Base-by-base conservation (phyloP, 805 yeast genomes). In the Wickerhamomyces bovis region DNA sequence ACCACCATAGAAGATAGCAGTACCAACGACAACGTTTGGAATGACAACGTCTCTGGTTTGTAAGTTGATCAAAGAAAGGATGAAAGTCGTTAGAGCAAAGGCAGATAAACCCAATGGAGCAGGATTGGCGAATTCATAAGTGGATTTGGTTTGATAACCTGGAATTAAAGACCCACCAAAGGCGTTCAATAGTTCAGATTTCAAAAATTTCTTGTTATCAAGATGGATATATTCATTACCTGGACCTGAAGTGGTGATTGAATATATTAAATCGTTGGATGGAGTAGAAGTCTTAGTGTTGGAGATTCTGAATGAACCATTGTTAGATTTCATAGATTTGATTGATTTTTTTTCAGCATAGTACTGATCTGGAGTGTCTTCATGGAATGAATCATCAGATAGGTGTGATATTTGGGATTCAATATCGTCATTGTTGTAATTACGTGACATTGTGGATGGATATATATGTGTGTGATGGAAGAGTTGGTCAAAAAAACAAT, bases 101-200 rank as follows among this genome's bases (percentile, higher is more conserved):
- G 80, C 84, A 42, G 74, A 70, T 45, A 80, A 64, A 12, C 86
- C 86, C 53, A 80, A 66, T 13, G 85, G 85, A 43, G 81, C 82
- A 39, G 87, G 85, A 57, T 81, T 80, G 45, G 77, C 86, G 61
- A 72, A 71, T 47, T 67, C 68, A 56, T 80, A 76, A 8, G 65
- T 58, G 16, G 86, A 76, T 11, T 73, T 70, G 22, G 67, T 63
- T 15, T 71, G 56, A 52, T 65, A 49, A 65, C 83, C 86, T 13
- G 88, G 83, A 52, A 75, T 79, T 59, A 83, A 63, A n/a, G 79
- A 67, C 76, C 92, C 94, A 57, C 90, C 94, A 55, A 81, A 80
- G 1, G 85, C 85, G 10, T 62, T 60, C 47, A 77, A 58, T 46
- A 81, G 70, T 45, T 80, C 85, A 28, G 68, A 70, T 48, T 75